Evolutionary conservation across 129 eudicot genomes (phyloP), one percentile per base, ranked within the genome.

Genomic region (Heracleum sosnowskyi): DNA sequence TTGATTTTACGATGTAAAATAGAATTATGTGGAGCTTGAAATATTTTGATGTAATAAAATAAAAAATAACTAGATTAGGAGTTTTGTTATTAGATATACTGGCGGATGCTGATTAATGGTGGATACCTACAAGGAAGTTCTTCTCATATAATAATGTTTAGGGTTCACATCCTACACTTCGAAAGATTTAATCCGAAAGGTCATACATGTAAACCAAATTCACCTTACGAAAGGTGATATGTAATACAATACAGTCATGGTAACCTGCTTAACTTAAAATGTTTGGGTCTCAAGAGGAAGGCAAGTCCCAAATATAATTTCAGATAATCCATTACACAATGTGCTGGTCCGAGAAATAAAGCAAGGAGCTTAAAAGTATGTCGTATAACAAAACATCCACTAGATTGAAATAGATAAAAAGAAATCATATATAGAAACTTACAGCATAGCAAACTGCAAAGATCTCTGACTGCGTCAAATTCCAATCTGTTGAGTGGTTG

Each of bases 361-460:
- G 6, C 33, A 60, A 60, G 33, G 68, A 26, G 5, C 33, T 10
- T 60, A n/a, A 11, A 15, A 77, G 74, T 79, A 71, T 77, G 37
- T 20, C 22, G 26, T 46, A 47, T 39, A 31, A 78, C 47, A 17
- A 40, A 73, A 40, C 24, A 44, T 51, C 63, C 20, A 37, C 71
- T 10, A 31, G 49, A 72, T 31, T 79, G 53, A 36, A 77, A 66
- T 47, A 22, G 29, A 36, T n/a, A 75, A 26, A 69, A 34, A 36
- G 15, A 18, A 35, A 64, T n/a, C 22, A 31, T 64, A n/a, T n/a
- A 64, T 34, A 60, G 78, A 80, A 72, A 78, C 97, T 92, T 90
- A 96, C 99, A 80, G 95, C 97, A 88, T 96, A 96, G 81, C 57
- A 69, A 51, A 96, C 92, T 69, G 99, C 99, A 84, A 87, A 81